Evolutionary conservation across 768 basidiomycete species (phyloP).

Genomic region (Symmetrospora coprosmae): DNA sequence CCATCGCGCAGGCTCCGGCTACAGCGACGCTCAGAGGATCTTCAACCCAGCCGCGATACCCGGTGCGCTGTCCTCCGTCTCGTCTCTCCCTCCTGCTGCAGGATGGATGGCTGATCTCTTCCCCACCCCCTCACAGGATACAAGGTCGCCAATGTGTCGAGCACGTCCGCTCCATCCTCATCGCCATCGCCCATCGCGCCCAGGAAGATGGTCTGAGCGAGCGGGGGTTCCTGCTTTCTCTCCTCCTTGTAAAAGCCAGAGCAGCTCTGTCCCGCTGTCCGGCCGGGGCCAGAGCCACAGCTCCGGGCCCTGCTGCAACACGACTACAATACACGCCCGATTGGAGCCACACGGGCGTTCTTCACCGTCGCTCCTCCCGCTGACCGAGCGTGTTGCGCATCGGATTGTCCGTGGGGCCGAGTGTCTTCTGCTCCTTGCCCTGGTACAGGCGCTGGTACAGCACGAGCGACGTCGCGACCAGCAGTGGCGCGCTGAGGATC

Average conservation of each 20-base stretch:
- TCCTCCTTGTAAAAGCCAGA: no score
- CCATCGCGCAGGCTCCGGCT: constrained; percentile 3
- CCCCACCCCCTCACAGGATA: not conserved
- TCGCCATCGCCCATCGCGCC: not conserved
- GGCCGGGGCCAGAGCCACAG: no score
- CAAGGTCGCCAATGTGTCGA: not conserved
- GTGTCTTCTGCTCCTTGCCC: constrained; percentile 15
- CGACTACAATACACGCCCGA: no score
- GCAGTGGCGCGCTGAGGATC: constrained; percentile 8
- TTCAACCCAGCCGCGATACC: constrained; percentile 23
- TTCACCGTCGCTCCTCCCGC: not conserved
- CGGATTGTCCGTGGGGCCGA: not conserved
- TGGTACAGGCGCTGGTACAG: constrained; percentile 13
- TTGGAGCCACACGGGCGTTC: no score
- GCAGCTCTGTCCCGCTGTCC: no score
- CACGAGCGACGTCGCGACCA: constrained; percentile 1
- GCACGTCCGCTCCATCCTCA: not conserved
- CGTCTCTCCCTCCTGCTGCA: not conserved
- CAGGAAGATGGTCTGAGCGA: no score
- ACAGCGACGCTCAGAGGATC: constrained; percentile 6
- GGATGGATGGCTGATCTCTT: not conserved
- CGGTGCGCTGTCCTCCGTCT: not conserved
- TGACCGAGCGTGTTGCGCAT: not conserved
- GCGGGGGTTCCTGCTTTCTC: no score
- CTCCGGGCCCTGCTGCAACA: no score